Conservation (phyloP, 495 filamentous ascomycete species). For the Aspergillus hancockii region DNA sequence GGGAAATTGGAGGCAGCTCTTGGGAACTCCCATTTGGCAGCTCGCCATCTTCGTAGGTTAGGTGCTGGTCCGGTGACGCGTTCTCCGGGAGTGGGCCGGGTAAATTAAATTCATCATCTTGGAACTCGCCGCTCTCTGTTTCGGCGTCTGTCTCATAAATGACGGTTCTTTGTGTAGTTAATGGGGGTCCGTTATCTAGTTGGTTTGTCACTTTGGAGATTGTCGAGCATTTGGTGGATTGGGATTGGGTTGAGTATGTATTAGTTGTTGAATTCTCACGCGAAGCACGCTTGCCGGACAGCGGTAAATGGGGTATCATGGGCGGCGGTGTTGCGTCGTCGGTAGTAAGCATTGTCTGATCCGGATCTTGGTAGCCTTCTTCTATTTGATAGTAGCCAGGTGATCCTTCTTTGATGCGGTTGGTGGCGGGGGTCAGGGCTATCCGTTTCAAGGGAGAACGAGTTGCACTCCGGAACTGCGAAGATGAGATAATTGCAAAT, state of each 20-base stretch:
- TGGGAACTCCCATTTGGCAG: constrained; percentile 33
- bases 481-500: constrained; percentile 40
- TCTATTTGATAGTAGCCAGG: constrained; percentile 4
- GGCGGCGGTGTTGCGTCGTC: not conserved
- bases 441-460: constrained; percentile 30
- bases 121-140: constrained; percentile 35
- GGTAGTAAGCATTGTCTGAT: not conserved
- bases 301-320: constrained; percentile 8
- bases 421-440: constrained; percentile 4
- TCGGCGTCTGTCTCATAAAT: constrained; percentile 50
- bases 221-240: not conserved
- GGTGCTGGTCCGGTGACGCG: not conserved
- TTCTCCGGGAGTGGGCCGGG: constrained; percentile 17
- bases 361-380: constrained; percentile 9
- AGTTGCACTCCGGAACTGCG: constrained; percentile 37
- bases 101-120: constrained; percentile 20
- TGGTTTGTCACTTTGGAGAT: not conserved
- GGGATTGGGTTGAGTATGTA: not conserved
- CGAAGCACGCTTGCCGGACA: constrained; percentile 1
- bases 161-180: constrained; percentile 33
- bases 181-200: not conserved
- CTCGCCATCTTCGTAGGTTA: constrained; percentile 13
- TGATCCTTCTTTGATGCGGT: constrained; percentile 30
- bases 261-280: not conserved
- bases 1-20: constrained; percentile 32